Evolutionary conservation across 1,284 basidiomycete species (phyloP).

Genomic region (Pascua sp.): DNA sequence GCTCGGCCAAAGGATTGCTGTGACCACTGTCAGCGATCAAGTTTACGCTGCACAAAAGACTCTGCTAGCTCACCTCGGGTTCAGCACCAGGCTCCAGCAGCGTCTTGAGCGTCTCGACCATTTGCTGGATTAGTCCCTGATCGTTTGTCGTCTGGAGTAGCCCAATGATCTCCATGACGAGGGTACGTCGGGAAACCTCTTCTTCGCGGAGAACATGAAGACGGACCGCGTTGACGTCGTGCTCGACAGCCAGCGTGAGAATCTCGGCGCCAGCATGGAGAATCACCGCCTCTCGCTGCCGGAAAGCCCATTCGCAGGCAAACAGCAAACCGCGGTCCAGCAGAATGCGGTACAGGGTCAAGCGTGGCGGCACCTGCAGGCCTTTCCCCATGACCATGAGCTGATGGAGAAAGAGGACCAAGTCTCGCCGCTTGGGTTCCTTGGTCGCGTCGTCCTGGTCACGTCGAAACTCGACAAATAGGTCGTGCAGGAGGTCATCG

Average conservation of each 20-base stretch:
- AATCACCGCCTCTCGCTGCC: conserved; percentile 55
- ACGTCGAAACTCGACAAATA: conserved; percentile 73
- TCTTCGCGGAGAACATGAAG: conserved; percentile 78
- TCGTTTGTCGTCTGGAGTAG: conserved; percentile 75
- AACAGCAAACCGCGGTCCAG: conserved; percentile 84
- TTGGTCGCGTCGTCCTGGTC: conserved; percentile 40
- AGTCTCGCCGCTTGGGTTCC: conserved; percentile 54
- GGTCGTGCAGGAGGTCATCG: conserved; percentile 67
- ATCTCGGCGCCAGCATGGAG: conserved; percentile 84
- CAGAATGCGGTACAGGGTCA: conserved; percentile 82
- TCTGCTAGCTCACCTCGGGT: conserved; percentile 39
- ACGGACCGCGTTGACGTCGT: conserved; percentile 83
- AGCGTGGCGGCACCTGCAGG: conserved; percentile 80
- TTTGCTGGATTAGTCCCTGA: conserved; percentile 81
- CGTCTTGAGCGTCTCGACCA: conserved; percentile 82
- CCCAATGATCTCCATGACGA: conserved; percentile 70
- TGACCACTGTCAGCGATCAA: background rate
- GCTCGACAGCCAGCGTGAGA: conserved; percentile 80
- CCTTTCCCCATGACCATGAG: conserved; percentile 95
- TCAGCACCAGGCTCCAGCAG: conserved; percentile 65
- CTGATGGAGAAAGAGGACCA: conserved; percentile 84
- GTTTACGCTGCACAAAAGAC: conserved; percentile 9
- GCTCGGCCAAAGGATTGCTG: conserved; percentile 12
- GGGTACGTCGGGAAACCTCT: conserved; percentile 56
- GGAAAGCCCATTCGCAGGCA: conserved; percentile 86